Evolutionary conservation across 2,329 filamentous ascomycete species (phyloP).

Genomic region (Alternaria panax): DNA sequence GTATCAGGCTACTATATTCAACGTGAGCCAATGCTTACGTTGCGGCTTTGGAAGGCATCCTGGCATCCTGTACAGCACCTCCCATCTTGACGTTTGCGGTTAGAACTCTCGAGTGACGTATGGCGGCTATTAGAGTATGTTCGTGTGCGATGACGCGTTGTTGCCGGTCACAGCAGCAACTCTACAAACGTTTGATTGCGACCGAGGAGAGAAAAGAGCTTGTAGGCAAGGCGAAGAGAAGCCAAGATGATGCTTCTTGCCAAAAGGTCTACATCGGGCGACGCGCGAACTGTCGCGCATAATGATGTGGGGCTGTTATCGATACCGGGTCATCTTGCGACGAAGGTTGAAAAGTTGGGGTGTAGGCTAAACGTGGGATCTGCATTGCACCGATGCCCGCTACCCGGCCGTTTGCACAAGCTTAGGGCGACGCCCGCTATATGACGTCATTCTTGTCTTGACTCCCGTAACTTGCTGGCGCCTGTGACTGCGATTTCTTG

Average conservation of each 20-base stretch:
- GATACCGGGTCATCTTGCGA: constrained; percentile 31
- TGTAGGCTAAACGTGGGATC: constrained; percentile 30
- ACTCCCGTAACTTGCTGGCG: background rate
- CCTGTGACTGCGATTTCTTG: background rate
- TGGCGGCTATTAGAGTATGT: no score
- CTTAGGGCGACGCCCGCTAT: constrained; percentile 9
- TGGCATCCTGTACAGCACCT: background rate
- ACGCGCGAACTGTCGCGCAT: constrained; percentile 7
- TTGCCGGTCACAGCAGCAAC: background rate
- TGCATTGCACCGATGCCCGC: constrained; percentile 38
- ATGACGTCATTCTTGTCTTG: background rate
- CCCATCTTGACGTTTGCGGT: constrained; percentile 8
- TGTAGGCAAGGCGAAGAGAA: constrained; percentile 3
- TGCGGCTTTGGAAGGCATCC: constrained; percentile 1
- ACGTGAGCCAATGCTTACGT: constrained; percentile 13
- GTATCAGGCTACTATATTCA: background rate
- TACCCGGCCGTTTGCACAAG: constrained; percentile 7
- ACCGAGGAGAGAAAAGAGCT: background rate
- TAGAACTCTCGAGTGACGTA: background rate
- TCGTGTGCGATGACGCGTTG: background rate
- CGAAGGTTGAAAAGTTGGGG: constrained; percentile 10
- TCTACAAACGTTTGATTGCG: background rate
- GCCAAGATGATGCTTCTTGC: constrained; percentile 5
- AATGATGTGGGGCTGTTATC: constrained; percentile 20
- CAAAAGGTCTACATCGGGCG: background rate